phyloP scores from a whole-genome alignment of 2,329 filamentous ascomycete genomes.

The Keithomyces neogunnii region DNA sequence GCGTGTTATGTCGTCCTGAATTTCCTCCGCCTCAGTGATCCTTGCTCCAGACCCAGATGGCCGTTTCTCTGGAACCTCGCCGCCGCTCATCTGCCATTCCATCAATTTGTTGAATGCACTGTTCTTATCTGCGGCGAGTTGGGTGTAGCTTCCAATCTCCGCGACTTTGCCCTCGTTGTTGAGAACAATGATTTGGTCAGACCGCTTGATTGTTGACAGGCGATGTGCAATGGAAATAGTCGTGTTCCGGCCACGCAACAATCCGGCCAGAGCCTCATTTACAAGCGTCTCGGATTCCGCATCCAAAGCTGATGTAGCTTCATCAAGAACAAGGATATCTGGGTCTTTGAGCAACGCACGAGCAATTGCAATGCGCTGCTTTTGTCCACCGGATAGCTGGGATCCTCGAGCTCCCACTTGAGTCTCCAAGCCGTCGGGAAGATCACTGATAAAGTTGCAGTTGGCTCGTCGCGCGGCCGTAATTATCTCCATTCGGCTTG shows the following conservation, averaged over 20 bases:
- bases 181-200: constrained; percentile 89
- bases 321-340: constrained; percentile 92
- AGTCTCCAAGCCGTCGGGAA: constrained; percentile 91
- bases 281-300: constrained; percentile 96
- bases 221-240: constrained; percentile 97
- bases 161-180: constrained; percentile 80
- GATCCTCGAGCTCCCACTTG: constrained; percentile 87
- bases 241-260: constrained; percentile 82
- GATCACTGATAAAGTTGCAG: constrained; percentile 93
- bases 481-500: constrained; percentile 72
- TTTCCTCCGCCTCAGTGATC: constrained; percentile 43
- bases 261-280: constrained; percentile 74
- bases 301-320: constrained; percentile 91
- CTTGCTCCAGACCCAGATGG: constrained; percentile 25
- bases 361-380: constrained; percentile 95
- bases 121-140: constrained; percentile 62
- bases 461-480: constrained; percentile 85
- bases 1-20: constrained; percentile 34
- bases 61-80: constrained; percentile 47
- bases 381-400: constrained; percentile 91
- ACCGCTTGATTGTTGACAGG: constrained; percentile 91
- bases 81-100: constrained; percentile 97
- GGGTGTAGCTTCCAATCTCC: constrained; percentile 76
- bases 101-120: constrained; percentile 93
- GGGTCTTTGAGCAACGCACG: constrained; percentile 90